Evolutionary conservation across 2,329 filamentous ascomycete genomes (phyloP), one percentile per base, ranked within the genome.

Genomic region (Fusarium tuaranense): DNA sequence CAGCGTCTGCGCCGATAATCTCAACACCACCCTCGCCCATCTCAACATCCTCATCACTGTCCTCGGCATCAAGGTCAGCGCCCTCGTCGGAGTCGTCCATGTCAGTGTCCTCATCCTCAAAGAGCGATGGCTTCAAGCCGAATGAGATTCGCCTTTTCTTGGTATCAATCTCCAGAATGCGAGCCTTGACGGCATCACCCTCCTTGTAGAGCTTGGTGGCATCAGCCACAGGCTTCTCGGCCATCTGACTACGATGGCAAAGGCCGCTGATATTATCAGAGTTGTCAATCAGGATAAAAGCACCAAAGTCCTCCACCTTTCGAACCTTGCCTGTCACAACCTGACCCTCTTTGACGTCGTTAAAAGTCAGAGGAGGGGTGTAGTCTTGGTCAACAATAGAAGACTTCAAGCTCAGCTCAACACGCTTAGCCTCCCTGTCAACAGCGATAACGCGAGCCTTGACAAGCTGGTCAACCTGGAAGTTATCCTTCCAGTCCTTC

Each of bases 401-500:
- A 53, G 92, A 88, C 85, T 97, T 98, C 80, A 99, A 86, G 79
- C 91, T 97, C 86, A 99, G 88, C 81, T 97, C 94, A 32, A 97
- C 85, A 77, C 95, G 94, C 67, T 92, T 91, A 30, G 91, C 87
- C 41, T 88, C 87, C 7, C 87, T 79, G 77, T 98, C 93, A 30
- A 95, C 89, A 4, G 91, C 87, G 57, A 93, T 90, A 69, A 99
- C 88, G 74, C 96, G 94, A 62, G 95, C 97, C 83, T 93, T 95
- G 64, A 99, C 95, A 7, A 99, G 88, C 83, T 98, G 95, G 78
- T 97, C 95, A 58, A 96, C 86, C 78, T 97, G 92, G 84, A 96
- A 98, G 53, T 92, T 87, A 39, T 94, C 91, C 85, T 98, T 97
- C 97, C 97, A 99, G 71, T 98, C 94, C 83, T 98, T 98, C 78